A percentile compares a stretch with the other conserved stretches of the same genome.
phyloP scores from a whole-genome alignment of 345 rosid species.

The Ailanthus altissimus region DNA sequence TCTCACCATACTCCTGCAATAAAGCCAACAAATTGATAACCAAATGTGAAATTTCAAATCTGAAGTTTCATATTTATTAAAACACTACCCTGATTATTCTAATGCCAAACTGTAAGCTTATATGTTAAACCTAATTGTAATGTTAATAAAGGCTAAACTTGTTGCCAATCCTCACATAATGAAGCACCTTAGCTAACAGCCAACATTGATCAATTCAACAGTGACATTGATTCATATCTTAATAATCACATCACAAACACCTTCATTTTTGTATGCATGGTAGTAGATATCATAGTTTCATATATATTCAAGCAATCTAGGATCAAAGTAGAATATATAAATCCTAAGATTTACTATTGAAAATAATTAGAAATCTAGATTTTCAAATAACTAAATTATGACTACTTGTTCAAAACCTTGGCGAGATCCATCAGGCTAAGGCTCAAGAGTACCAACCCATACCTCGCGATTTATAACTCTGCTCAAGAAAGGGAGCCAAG shows the following conservation, averaged over 20 bases:
- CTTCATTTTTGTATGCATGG: not conserved
- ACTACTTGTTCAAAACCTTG: conserved; percentile 73
- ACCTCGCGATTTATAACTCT: too few relatives aligned
- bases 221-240: not conserved
- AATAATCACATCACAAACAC: not conserved
- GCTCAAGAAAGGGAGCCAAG: too few relatives aligned
- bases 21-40: too few relatives aligned
- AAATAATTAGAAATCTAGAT: too few relatives aligned
- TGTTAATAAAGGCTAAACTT: not conserved
- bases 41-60: not conserved
- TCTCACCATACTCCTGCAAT: conserved; percentile 63
- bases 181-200: not conserved
- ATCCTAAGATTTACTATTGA: not conserved
- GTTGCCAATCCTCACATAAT: not conserved
- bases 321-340: not conserved
- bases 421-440: too few relatives aligned
- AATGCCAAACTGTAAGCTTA: not conserved
- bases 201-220: not conserved
- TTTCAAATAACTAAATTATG: conserved; percentile 8
- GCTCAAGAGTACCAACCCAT: too few relatives aligned
- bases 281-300: not conserved
- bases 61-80: not conserved
- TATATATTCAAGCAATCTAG: not conserved
- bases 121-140: not conserved
- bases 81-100: too few relatives aligned